Percentiles rank a stretch among this genome's conserved stretches.
phyloP scores from a whole-genome alignment of 192 early-diverging fungal species.

The Coemansia furcata region DNA sequence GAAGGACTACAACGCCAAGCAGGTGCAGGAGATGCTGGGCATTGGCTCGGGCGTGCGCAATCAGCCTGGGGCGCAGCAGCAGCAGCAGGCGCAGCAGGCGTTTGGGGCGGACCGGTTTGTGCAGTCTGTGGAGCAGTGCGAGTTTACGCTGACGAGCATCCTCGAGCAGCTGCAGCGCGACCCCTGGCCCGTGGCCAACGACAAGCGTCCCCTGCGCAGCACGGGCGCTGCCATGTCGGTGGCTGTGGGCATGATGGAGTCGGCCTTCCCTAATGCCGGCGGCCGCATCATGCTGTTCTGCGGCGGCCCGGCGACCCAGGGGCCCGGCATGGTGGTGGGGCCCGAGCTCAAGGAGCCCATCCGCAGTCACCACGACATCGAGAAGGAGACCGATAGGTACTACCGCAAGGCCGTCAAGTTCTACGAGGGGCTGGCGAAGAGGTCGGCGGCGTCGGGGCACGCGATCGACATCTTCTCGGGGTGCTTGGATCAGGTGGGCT shows the following conservation, averaged over 20 bases:
- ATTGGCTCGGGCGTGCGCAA: constrained; percentile 56
- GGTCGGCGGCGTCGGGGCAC: constrained; percentile 83
- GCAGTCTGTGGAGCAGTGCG: constrained; percentile 89
- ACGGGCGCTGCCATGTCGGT: constrained; percentile 94
- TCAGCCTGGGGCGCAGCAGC: constrained; percentile 29
- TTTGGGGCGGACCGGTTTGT: constrained; percentile 72
- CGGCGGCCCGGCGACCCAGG: constrained; percentile 91
- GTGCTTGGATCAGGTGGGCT: constrained; percentile 95
- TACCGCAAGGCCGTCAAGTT: constrained; percentile 95
- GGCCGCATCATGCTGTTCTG: constrained; percentile 90
- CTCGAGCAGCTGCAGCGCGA: constrained; percentile 96
- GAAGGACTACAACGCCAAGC: constrained; percentile 93
- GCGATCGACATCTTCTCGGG: constrained; percentile 96
- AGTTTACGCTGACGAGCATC: constrained; percentile 92
- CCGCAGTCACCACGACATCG: constrained; percentile 97
- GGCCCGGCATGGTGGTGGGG: constrained; percentile 94
- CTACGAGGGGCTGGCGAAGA: constrained; percentile 86
- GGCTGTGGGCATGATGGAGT: constrained; percentile 88
- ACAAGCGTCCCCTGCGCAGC: constrained; percentile 88
- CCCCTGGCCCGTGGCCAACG: constrained; percentile 91
- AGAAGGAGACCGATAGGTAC: constrained; percentile 90
- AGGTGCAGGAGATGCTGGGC: constrained; percentile 97
- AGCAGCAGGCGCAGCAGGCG: constrained; percentile 39
- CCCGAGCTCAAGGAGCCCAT: constrained; percentile 90
- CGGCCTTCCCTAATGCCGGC: constrained; percentile 88